Evolutionary conservation across 176 grass and related monocot species (phyloP).

Genomic region (Phoenix roebelenii): DNA sequence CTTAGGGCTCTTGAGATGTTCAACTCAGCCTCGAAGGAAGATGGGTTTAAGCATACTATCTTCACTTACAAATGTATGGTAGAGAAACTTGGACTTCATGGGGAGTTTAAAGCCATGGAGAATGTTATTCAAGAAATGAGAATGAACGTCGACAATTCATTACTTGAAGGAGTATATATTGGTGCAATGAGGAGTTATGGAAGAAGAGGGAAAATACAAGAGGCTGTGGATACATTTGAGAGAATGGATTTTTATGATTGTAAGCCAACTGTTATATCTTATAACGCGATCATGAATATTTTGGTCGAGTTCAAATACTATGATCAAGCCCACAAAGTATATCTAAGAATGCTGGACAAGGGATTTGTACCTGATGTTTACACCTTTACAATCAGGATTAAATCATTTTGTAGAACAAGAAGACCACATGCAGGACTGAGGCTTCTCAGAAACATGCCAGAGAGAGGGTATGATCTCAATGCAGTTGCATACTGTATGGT

Average conservation of each 20-base stretch:
- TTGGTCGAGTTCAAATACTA: constrained; percentile 62
- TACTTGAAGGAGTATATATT: constrained; percentile 38
- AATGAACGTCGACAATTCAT: constrained; percentile 4
- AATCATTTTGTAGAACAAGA: constrained; percentile 72
- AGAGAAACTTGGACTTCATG: constrained; percentile 15
- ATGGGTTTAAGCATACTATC: constrained; percentile 17
- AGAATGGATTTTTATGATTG: constrained; percentile 83
- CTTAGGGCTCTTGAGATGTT: constrained; percentile 24
- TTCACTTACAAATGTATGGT: constrained; percentile 20
- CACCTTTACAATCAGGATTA: constrained; percentile 70
- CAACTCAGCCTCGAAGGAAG: constrained; percentile 1
- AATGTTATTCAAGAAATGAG: constrained; percentile 16
- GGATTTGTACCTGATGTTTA: constrained; percentile 44
- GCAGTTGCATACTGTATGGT: constrained; percentile 61
- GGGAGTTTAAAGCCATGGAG: constrained; percentile 26
- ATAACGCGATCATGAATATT: constrained; percentile 79
- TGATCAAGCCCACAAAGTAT: constrained; percentile 93
- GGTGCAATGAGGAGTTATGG: constrained; percentile 45
- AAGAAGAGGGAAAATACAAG: constrained; percentile 42
- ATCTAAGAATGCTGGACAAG: constrained; percentile 64
- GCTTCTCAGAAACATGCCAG: constrained; percentile 53
- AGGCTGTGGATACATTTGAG: constrained; percentile 80
- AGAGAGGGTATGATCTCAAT: constrained; percentile 36
- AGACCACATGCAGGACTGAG: constrained; percentile 58
- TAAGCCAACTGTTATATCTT: constrained; percentile 50